A percentile compares a stretch with the other conserved stretches of the same genome.
These are phyloP conservation scores for Chamaenerion angustifolium DNA, from an alignment of 345 rosid genomes.

Conservation along the genomic window DNA sequence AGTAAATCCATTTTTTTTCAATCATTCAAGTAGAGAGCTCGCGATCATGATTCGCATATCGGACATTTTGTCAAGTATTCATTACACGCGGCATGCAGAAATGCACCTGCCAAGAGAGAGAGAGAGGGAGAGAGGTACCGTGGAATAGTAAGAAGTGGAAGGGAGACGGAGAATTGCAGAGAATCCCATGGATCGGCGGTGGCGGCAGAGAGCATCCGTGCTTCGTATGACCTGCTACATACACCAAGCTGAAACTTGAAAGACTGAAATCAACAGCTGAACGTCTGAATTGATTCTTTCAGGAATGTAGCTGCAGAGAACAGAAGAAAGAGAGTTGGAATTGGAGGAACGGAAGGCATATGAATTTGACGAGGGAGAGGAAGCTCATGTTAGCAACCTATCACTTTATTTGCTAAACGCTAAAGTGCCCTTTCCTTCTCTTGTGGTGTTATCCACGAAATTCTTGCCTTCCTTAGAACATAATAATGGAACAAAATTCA, in stretches of 20 bases:
- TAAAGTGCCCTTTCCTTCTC: not conserved
- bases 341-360: constrained; percentile 11
- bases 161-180: constrained; percentile 31
- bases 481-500: too few relatives aligned
- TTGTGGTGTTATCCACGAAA: too few relatives aligned
- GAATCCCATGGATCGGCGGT: constrained; percentile 31
- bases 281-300: too few relatives aligned
- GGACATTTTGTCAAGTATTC: too few relatives aligned
- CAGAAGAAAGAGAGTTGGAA: constrained; percentile 2
- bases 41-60: too few relatives aligned
- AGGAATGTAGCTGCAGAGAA: not conserved
- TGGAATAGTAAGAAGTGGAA: constrained; percentile 14
- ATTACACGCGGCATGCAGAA: too few relatives aligned
- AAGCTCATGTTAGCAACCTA: constrained; percentile 1
- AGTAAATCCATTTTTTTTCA: too few relatives aligned
- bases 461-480: too few relatives aligned
- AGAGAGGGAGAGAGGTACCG: constrained; percentile 11
- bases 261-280: too few relatives aligned
- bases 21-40: too few relatives aligned
- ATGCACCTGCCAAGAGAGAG: not conserved
- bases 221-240: not conserved
- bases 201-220: constrained; percentile 9
- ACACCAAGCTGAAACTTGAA: too few relatives aligned
- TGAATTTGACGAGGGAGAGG: not conserved
- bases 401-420: not conserved